phyloP scores from a whole-genome alignment of 331 rosid genomes.

The Malus hybrid region DNA sequence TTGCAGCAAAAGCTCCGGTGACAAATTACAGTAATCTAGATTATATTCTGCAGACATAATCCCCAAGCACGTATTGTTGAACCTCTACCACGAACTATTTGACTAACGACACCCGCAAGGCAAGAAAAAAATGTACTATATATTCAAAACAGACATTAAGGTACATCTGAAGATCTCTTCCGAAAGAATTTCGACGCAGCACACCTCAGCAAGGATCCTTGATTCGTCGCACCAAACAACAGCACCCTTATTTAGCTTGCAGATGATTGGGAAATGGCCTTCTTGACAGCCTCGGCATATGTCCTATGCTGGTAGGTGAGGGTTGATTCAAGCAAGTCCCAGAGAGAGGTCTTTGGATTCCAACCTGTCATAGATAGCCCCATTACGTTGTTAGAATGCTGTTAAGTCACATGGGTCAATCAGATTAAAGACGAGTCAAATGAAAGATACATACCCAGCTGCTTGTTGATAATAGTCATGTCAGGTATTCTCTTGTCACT shows the following conservation, averaged over 20 bases:
- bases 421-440: not conserved
- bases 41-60: constrained; percentile 13
- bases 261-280: constrained; percentile 56
- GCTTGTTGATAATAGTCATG: constrained; percentile 85
- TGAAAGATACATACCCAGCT: constrained; percentile 54
- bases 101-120: constrained; percentile 15
- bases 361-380: constrained; percentile 41
- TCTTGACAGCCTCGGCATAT: constrained; percentile 77
- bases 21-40: constrained; percentile 22
- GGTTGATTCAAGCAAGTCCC: constrained; percentile 89
- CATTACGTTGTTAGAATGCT: not conserved
- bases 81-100: constrained; percentile 23
- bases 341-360: constrained; percentile 86
- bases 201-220: constrained; percentile 22
- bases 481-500: constrained; percentile 92
- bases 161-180: constrained; percentile 17
- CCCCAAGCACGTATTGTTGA: constrained; percentile 12
- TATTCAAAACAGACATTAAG: constrained; percentile 26
- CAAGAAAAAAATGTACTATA: constrained; percentile 25
- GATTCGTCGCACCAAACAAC: constrained; percentile 7
- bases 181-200: constrained; percentile 14
- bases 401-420: not conserved
- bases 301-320: constrained; percentile 92
- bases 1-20: constrained; percentile 18
- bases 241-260: constrained; percentile 35